Percentiles rank a stretch among this genome's conserved stretches.
Evolutionary conservation across 192 early-diverging fungal species (phyloP).

Genomic region (Backusella mclennaniae): DNA sequence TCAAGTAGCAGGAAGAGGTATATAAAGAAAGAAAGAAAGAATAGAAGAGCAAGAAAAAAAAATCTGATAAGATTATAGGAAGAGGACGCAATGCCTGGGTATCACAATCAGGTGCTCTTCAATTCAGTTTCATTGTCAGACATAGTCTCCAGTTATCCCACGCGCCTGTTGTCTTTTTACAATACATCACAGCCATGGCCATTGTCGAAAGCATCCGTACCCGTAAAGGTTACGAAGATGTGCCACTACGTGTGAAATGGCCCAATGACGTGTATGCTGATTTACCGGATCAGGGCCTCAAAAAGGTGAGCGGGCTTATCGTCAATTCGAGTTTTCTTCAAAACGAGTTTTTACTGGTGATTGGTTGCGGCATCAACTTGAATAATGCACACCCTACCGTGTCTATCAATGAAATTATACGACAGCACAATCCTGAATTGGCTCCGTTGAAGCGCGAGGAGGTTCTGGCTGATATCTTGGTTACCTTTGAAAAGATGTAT

Average conservation of each 20-base stretch:
- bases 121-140: constrained; percentile 81
- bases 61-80: constrained; percentile 38
- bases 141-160: constrained; percentile 57
- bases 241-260: constrained; percentile 93
- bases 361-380: constrained; percentile 90
- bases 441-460: constrained; percentile 65
- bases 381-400: constrained; percentile 83
- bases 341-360: constrained; percentile 75
- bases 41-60: not conserved
- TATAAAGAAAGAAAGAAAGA: not conserved
- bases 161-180: constrained; percentile 82
- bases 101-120: constrained; percentile 85
- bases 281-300: constrained; percentile 48
- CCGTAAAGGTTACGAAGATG: constrained; percentile 68
- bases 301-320: constrained; percentile 86
- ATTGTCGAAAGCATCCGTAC: constrained; percentile 74
- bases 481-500: constrained; percentile 78
- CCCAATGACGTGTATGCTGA: constrained; percentile 95
- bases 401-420: constrained; percentile 82
- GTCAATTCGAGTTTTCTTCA: constrained; percentile 77
- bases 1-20: constrained; percentile 78
- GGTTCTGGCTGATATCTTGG: constrained; percentile 61
- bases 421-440: constrained; percentile 51
- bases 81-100: constrained; percentile 96
- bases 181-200: constrained; percentile 90